A percentile compares a stretch with the other conserved stretches of the same genome.
These are phyloP conservation scores for Tetracladium maxilliforme DNA, from an alignment of 2,329 filamentous ascomycete species.

Conservation along the genomic window DNA sequence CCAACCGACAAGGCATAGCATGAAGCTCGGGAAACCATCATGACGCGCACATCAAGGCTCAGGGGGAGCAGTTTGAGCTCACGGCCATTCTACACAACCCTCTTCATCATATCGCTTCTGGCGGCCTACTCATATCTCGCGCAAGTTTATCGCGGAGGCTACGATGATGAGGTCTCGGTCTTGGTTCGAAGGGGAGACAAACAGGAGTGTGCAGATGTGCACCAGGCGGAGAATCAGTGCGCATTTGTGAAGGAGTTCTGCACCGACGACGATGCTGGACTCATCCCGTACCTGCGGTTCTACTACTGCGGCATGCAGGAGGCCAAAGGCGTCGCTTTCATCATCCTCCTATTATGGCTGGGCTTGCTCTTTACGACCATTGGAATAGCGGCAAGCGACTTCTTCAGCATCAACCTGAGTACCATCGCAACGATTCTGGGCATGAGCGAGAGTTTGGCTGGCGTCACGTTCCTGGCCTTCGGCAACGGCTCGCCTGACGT, in stretches of 20 bases:
- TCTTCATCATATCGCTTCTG: conserved; percentile 29
- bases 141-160: conserved; percentile 3
- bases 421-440: conserved; percentile 82
- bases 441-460: conserved; percentile 89
- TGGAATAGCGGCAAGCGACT: conserved; percentile 93
- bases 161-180: conserved; percentile 6
- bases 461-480: conserved; percentile 91
- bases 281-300: conserved; percentile 74
- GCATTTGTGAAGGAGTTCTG: conserved; percentile 74
- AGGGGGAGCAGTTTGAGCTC: too few species aligned
- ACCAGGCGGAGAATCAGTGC: conserved; percentile 67
- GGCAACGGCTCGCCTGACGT: conserved; percentile 97
- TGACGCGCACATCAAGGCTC: too few species aligned
- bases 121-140: conserved; percentile 26
- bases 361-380: conserved; percentile 89
- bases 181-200: conserved; percentile 12
- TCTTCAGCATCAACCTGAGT: conserved; percentile 93
- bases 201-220: conserved; percentile 70
- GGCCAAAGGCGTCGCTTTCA: conserved; percentile 64
- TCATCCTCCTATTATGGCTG: conserved; percentile 67
- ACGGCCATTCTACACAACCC: conserved; percentile 32
- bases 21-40: too few species aligned
- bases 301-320: conserved; percentile 73
- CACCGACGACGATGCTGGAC: conserved; percentile 74
- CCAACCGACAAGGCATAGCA: too few species aligned